Evolutionary conservation across 345 rosid genomes (phyloP), one percentile per base, ranked within the genome.

Genomic region (Citrus medica): DNA sequence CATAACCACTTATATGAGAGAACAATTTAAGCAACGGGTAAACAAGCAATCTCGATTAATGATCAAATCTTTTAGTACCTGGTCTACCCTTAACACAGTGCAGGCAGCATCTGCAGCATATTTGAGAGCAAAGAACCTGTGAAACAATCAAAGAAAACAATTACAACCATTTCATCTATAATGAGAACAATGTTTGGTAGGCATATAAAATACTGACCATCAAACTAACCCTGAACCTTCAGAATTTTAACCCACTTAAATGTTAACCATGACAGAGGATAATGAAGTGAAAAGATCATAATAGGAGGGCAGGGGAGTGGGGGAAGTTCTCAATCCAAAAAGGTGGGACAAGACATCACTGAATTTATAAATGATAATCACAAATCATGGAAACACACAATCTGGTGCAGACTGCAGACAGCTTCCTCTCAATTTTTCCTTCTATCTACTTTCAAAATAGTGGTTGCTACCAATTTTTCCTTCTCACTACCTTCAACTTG

Each of bases 31-130:
- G 63, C 75, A 30, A 69, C 4, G 10, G 27, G 27, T 12, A 71
- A 9, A 69, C 33, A 64, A 12, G 56, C 22, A 1, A 35, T 22
- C 22, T 1, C 25, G 19, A 42, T 59, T 33, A 25, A 10, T 51
- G 38, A 78, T 9, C 7, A 67, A 28, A 76, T 42, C 28, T 17
- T 60, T 25, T 30, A 37, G 58, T 83, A 93, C 99, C 99, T 93
- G 98, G 83, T 97, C 99, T 48, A 97, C 98, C 27, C 99, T 92
- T 84, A 97, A 83, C 25, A 97, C 98, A 16, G 98, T 94, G 90
- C 98, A 91, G 74, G 94, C 98, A 79, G 99, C 99, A 82, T 94
- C 98, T 22, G 98, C 92, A 78, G 99, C 94, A 80, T 90, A 97
- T 82, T 91, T 94, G 42, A 97, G 98, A 74, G 99, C 98, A 79